Evolutionary conservation across 2,329 filamentous ascomycete species (phyloP).

Genomic region (Tympanopsis confertula): DNA sequence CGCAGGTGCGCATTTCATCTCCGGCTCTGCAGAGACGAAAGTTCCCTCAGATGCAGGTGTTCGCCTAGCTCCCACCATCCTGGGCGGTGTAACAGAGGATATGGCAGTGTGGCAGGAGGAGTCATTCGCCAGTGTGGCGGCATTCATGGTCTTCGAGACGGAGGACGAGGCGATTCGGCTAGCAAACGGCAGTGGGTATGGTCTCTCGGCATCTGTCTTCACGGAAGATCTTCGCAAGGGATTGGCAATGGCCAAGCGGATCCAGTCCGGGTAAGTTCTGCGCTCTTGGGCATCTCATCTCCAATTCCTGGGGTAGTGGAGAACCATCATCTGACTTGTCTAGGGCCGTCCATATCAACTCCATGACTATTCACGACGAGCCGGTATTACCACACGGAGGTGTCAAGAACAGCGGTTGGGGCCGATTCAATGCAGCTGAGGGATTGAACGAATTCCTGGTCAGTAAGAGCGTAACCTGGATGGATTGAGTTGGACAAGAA

Average conservation of each 20-base stretch:
- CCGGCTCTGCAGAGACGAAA: neutral
- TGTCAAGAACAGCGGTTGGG: slow-evolving; percentile 33
- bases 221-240: slow-evolving; percentile 39
- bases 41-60: neutral
- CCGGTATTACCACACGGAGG: slow-evolving; percentile 33
- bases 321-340: neutral
- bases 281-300: no score
- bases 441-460: slow-evolving; percentile 32
- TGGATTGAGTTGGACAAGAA: slow-evolving; percentile 3
- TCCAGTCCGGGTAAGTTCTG: slow-evolving; percentile 33
- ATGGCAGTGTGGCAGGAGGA: slow-evolving; percentile 51
- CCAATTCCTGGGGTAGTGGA: neutral
- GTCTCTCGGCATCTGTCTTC: slow-evolving; percentile 46
- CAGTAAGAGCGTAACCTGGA: slow-evolving; percentile 23
- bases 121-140: slow-evolving; percentile 49
- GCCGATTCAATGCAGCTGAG: slow-evolving; percentile 29
- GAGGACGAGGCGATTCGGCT: slow-evolving; percentile 46
- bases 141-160: slow-evolving; percentile 36
- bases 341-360: slow-evolving; percentile 35
- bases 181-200: slow-evolving; percentile 55
- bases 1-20: neutral
- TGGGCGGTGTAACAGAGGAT: slow-evolving; percentile 39
- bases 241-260: slow-evolving; percentile 28
- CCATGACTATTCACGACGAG: slow-evolving; percentile 37
- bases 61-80: slow-evolving; percentile 37